Evolutionary conservation across 2,329 filamentous ascomycete genomes (phyloP), one percentile per base, ranked within the genome.

Genomic region (Dendrostoma leiphaemia): DNA sequence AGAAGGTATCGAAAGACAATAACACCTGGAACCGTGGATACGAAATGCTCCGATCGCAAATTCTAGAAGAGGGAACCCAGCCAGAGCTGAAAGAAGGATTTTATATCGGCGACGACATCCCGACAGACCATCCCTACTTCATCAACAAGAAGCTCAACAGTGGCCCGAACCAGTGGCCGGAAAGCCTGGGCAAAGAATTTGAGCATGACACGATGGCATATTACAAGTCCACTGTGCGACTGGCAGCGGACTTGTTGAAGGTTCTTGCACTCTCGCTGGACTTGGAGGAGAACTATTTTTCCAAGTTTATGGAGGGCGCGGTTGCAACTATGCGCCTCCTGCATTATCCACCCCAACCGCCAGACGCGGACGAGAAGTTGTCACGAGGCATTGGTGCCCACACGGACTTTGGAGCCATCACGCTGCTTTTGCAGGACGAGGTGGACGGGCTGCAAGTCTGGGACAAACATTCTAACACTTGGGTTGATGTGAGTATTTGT

Each of bases 321-420:
- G 69, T 74, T 12, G 70, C 68, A 13, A 73, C 70, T 3, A 69
- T 73, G 57, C 67, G 74, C 24, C 57, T 78, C 24, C 69, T 79
- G 1, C 74, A 78, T 54, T 80, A 80, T 54, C 75, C 74, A 1
- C 67, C 72, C 1, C 70, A 70, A 41, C 67, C 67, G 1, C 60
- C 63, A 0, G 69, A 71, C 19, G 64, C 62, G 1, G 64, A 70
- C 29, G 65, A 65, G 50, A 66, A 66, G 48, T 53, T 69, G 46
- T 63, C 64, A 19, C 56, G 69, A 38, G 62, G 72, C 60, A 68
- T 71, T 2, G 77, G 78, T 1, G 77, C 75, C 2, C 80, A 81
- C 59, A 79, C 76, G 0, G 80, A 81, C 60, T 82, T 79, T 54
- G 77, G 79, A n/a, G 74, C 74, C 44, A 75, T 82, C 44, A 83